Evolutionary conservation across 495 filamentous ascomycete genomes (phyloP).

Genomic region (Penicillium waksmanii): DNA sequence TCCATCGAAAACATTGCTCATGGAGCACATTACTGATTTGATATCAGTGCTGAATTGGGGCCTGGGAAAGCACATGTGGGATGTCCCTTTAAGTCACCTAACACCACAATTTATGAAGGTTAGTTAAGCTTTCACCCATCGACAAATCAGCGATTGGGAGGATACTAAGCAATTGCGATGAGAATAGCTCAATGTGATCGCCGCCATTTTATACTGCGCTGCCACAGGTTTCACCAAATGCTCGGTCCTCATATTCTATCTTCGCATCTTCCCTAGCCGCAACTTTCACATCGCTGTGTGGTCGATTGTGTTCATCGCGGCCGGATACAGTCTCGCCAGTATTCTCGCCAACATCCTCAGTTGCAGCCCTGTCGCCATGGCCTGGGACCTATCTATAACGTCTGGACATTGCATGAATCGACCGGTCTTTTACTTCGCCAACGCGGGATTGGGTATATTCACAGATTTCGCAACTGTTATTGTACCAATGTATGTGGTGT

Average conservation of each 20-base stretch:
- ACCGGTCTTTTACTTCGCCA: conserved; percentile 41
- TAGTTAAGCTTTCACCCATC: background rate
- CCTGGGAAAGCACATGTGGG: conserved; percentile 38
- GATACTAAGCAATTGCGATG: background rate
- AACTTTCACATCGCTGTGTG: conserved; percentile 39
- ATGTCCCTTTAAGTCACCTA: conserved; percentile 21
- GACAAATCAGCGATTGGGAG: background rate
- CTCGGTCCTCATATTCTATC: conserved; percentile 52
- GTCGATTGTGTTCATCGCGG: conserved; percentile 37
- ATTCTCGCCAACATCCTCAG: conserved; percentile 39
- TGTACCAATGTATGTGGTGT: conserved; percentile 38
- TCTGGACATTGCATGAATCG: conserved; percentile 33
- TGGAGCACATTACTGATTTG: conserved; percentile 9
- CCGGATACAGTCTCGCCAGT: conserved; percentile 38
- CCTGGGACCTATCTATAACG: conserved; percentile 34
- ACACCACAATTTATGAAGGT: conserved; percentile 27
- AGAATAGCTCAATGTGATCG: conserved; percentile 29
- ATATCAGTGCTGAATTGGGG: conserved; percentile 33
- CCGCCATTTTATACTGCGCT: conserved; percentile 41
- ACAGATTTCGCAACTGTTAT: conserved; percentile 43
- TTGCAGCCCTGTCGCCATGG: conserved; percentile 36
- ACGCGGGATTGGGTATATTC: conserved; percentile 39
- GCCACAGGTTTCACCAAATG: conserved; percentile 45
- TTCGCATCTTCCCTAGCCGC: conserved; percentile 49
- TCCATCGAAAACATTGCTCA: background rate